Percentiles rank a stretch among this genome's conserved stretches.
phyloP scores from a whole-genome alignment of 345 rosid species.

The Firmiana major region DNA sequence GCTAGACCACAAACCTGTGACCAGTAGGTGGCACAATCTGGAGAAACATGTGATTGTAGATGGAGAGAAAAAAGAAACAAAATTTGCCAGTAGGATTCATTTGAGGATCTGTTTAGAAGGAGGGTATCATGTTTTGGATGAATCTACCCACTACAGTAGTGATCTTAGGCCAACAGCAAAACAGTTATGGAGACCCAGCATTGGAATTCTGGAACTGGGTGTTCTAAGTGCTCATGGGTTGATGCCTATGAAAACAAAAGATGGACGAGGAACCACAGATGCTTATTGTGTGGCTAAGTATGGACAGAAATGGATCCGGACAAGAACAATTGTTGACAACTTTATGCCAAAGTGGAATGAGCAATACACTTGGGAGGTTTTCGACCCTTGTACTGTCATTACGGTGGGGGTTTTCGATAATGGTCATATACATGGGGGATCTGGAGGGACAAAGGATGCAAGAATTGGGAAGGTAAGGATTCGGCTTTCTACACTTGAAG shows the following conservation, averaged over 20 bases:
- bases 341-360: conserved; percentile 91
- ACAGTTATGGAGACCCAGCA: conserved; percentile 79
- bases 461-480: conserved; percentile 92
- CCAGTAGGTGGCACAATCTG: conserved; percentile 72
- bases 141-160: conserved; percentile 93
- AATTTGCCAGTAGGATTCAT: conserved; percentile 89
- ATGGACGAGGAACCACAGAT: conserved; percentile 85
- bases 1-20: conserved; percentile 73
- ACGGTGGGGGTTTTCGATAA: conserved; percentile 93
- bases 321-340: conserved; percentile 85
- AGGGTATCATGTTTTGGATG: conserved; percentile 97
- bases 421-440: conserved; percentile 63
- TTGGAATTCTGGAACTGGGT: conserved; percentile 76
- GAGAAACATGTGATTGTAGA: conserved; percentile 74
- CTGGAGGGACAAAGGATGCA: conserved; percentile 53
- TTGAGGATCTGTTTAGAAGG: conserved; percentile 83
- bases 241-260: conserved; percentile 83
- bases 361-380: conserved; percentile 98
- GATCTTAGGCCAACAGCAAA: conserved; percentile 92
- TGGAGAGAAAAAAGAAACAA: conserved; percentile 73
- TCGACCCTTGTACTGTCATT: conserved; percentile 89
- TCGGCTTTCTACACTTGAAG: conserved; percentile 88
- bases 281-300: conserved; percentile 97
- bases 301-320: conserved; percentile 97
- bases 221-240: conserved; percentile 80